Evolutionary conservation across 176 grass and related monocot species (phyloP).

Genomic region (Pontederia crassipes): DNA sequence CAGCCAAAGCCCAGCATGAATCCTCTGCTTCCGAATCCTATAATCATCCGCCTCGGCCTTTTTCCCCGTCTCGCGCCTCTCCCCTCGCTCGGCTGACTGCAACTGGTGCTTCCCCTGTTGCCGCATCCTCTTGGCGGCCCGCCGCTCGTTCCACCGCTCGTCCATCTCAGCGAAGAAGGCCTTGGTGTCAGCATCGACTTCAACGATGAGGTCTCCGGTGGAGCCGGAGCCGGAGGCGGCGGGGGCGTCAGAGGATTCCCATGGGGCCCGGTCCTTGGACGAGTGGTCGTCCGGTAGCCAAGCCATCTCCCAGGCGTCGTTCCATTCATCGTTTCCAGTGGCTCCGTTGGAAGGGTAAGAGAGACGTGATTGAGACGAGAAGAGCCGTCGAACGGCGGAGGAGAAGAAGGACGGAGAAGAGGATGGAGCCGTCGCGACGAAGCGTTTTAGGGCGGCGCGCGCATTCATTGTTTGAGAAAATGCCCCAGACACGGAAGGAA

Average conservation of each 20-base stretch:
- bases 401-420: constrained; percentile 3
- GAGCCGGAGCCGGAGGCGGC: neutral
- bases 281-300: constrained; percentile 76
- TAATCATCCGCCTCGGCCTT: constrained; percentile 61
- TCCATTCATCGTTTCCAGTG: constrained; percentile 78
- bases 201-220: constrained; percentile 19
- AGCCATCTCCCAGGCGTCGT: constrained; percentile 93
- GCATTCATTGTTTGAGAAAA: constrained; percentile 45
- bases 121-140: constrained; percentile 26
- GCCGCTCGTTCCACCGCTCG: constrained; percentile 65
- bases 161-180: constrained; percentile 93
- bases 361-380: neutral
- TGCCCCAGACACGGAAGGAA: constrained; percentile 9
- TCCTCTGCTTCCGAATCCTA: constrained; percentile 78
- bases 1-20: constrained; percentile 78
- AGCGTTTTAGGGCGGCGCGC: constrained; percentile 37
- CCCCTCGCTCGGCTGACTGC: constrained; percentile 16
- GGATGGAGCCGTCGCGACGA: constrained; percentile 17
- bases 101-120: constrained; percentile 1
- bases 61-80: constrained; percentile 13
- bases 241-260: constrained; percentile 11
- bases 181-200: constrained; percentile 74
- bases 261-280: constrained; percentile 13
- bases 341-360: neutral
- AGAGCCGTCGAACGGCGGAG: neutral